Base-by-base conservation (phyloP, 2,329 filamentous ascomycete species). In the Botrytis galanthina region DNA sequence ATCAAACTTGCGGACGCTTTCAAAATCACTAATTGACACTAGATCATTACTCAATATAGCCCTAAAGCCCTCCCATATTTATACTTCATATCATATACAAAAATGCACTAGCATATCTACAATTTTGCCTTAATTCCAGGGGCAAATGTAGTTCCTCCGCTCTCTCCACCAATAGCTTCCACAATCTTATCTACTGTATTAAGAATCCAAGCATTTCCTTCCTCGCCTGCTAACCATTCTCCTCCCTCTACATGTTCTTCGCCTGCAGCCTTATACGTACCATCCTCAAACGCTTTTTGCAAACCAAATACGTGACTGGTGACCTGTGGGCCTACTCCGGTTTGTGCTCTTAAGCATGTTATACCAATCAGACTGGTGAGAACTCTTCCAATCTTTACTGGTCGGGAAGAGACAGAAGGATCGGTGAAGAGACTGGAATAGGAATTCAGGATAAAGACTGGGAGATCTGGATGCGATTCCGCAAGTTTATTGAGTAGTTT, bases 271-370 rank as follows among this genome's bases (percentile, higher is more conserved):
- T 76, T 75, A n/a, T 82, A 86, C 32, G 84, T 85, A 1, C 91
- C 92, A 81, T 94, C 90, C 76, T 92, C 89, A 70, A 92, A 86
- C 0, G 89, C 92, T 84, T 96, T 96, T 74, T 92, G 83, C 82
- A 97, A 80, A 0, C 93, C 93, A 83, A 94, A 95, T 0, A 96
- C 86, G 82, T 97, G 93, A 77, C 91, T 93, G 29, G 92, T 83
- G 20, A 97, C 92, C 84, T 96, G 93, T 1, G 93, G 93, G 0
- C 90, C 93, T 0, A 96, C 93, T 0, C 93, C 93, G 16, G 91
- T 92, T 85, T 96, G 93, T 62, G 93, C 88, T 5, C 93, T 84
- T 81, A 97, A 81, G 78, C 92, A 94, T 8, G 92, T 86, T 44
- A 97, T 87, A 0, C 92, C 93, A 7, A 94, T 86, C 20, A 96